Evolutionary conservation across 139 green algal species (phyloP), one percentile per base, ranked within the genome.

Genomic region (Eudorina sp.): DNA sequence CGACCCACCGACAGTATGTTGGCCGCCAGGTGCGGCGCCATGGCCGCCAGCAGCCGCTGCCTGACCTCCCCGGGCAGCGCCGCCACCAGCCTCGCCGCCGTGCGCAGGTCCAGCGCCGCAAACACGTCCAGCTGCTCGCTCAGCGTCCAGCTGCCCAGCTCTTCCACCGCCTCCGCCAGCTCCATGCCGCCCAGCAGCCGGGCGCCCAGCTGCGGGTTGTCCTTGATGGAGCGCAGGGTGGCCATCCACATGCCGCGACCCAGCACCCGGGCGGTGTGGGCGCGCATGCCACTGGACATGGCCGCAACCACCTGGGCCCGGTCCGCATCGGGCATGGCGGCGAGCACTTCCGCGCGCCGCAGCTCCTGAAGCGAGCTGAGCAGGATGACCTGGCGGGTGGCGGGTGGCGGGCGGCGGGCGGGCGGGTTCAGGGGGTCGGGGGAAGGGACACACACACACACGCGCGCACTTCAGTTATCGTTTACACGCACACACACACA

Each of bases 1-100:
- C 40, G 5, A 21, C 85, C 1, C 73, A 90, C 90, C 90, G 89
- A 86, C 64, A 92, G 74, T 7, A 92, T 90, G 75, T 92, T 92
- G 45, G 90, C 86, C 36, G 86, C 90, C 66, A 90, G 13, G 53
- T 90, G 85, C 18, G 90, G 83, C 31, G 88, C 73, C 83, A 93
- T 34, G 29, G 75, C 73, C 51, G 73, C 31, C 68, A 93, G 83
- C 86, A 93, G 86, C 46, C 73, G 41, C 75, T 64, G 58, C 19
- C 83, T 53, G 38, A 53, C 27, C 7, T 75, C 60, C 46, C 36
- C 46, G 2, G 69, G 45, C 31, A 86, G 29, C 4, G 74, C 81
- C 34, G 36, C 68, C 79, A 93, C 64, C 45, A 93, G 40, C 4
- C 64, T 64, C 36, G 86, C 90, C 2, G 90, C 86, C 5, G 77